These are phyloP conservation scores for Cladosporium sp. DNA, from an alignment of 2,329 filamentous ascomycete species.

Conservation along the genomic window DNA sequence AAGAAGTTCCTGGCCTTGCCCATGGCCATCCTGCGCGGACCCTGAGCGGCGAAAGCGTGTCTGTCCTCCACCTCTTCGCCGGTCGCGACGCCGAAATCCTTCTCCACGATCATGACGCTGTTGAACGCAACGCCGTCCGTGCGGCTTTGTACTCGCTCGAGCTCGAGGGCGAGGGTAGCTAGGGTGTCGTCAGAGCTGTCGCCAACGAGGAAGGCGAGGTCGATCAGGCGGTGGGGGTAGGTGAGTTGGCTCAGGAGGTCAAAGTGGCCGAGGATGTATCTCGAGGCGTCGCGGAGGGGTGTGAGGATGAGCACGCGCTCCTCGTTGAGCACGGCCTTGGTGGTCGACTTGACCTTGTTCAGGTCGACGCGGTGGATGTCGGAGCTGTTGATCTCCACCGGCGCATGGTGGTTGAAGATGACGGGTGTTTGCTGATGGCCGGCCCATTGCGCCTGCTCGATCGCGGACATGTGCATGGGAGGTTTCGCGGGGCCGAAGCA, in stretches of 20 bases:
- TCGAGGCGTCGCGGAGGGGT: constrained; percentile 81
- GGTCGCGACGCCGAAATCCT: constrained; percentile 75
- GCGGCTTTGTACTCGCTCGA: constrained; percentile 78
- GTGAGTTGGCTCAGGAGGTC: constrained; percentile 83
- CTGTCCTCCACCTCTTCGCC: constrained; percentile 75
- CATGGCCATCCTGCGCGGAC: constrained; percentile 82
- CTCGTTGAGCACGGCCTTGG: constrained; percentile 69
- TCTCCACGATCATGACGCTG: constrained; percentile 78
- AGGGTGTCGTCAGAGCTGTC: constrained; percentile 89
- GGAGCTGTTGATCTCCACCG: constrained; percentile 74
- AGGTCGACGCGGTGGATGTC: constrained; percentile 77
- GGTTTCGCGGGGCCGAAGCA: constrained; percentile 93
- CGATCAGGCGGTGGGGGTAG: constrained; percentile 92
- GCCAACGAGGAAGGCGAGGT: constrained; percentile 88
- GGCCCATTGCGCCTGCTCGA: constrained; percentile 86
- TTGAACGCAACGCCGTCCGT: constrained; percentile 74
- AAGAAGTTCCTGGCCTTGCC: constrained; percentile 89
- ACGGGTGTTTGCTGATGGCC: constrained; percentile 86
- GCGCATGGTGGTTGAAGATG: constrained; percentile 90
- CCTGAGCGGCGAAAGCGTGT: constrained; percentile 82
- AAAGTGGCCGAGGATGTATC: constrained; percentile 82
- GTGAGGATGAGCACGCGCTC: constrained; percentile 90
- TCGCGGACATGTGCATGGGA: constrained; percentile 90
- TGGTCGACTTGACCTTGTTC: constrained; percentile 75
- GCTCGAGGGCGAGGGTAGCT: constrained; percentile 74